These are phyloP conservation scores for Aphanomyces euteiches DNA, from an alignment of 352 stramenopile species.

Conservation along the genomic window DNA sequence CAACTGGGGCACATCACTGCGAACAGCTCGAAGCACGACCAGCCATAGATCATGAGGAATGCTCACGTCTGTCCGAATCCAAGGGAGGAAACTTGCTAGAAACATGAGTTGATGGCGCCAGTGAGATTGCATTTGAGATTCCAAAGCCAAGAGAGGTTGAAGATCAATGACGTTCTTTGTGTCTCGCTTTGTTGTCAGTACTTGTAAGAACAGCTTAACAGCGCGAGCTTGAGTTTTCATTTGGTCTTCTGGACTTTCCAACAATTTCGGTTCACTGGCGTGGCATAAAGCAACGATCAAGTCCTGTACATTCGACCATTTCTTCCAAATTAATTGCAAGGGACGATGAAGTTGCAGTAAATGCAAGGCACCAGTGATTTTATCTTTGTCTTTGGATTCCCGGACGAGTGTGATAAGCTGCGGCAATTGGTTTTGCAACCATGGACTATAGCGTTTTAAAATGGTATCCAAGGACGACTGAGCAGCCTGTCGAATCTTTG, in stretches of 20 bases:
- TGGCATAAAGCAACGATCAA: constrained; percentile 17
- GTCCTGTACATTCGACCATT: not conserved
- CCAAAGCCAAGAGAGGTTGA: constrained; percentile 37
- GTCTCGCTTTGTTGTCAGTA: constrained; percentile 7
- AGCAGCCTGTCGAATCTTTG: constrained; percentile 18
- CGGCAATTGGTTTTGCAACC: constrained; percentile 10
- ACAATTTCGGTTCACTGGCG: not conserved
- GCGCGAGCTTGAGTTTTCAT: constrained; percentile 21
- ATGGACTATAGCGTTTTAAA: constrained; percentile 5
- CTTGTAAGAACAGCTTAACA: constrained; percentile 17
- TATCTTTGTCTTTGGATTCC: not conserved
- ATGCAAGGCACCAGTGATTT: constrained; percentile 16
- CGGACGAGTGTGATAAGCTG: not conserved
- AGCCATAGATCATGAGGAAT: constrained; percentile 48
- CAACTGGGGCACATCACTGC: constrained; percentile 61
- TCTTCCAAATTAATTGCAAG: constrained; percentile 16
- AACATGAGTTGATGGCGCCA: constrained; percentile 80
- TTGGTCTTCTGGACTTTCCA: constrained; percentile 18
- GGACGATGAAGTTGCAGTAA: constrained; percentile 13
- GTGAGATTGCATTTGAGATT: constrained; percentile 47
- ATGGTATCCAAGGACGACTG: not conserved
- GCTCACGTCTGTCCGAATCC: constrained; percentile 47
- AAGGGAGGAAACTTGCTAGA: constrained; percentile 59
- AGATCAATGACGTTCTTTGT: constrained; percentile 30
- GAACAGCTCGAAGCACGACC: constrained; percentile 48